Conservation (phyloP, 441 rosid species). For the Gossypium gossypioides region DNA sequence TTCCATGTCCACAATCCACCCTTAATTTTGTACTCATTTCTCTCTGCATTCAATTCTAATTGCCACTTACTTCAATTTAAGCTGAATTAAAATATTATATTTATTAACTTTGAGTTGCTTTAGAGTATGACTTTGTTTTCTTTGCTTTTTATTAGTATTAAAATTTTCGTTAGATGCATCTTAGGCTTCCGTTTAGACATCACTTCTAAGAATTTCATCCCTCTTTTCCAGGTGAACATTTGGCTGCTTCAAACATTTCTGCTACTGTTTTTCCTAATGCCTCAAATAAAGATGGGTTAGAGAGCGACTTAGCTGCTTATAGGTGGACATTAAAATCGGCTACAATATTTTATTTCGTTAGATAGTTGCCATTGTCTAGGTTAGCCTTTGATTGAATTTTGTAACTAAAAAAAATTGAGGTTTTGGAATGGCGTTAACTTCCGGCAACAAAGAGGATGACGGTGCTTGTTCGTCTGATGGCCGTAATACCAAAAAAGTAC, state of each 20-base stretch:
- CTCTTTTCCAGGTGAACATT: slow-evolving; percentile 49
- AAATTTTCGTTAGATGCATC: slow-evolving; percentile 27
- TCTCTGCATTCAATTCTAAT: background rate
- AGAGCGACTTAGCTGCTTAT: background rate
- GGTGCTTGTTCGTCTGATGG: too few relatives aligned
- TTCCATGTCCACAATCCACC: background rate
- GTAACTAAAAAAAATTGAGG: too few relatives aligned
- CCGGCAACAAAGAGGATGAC: too few relatives aligned
- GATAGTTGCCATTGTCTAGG: background rate
- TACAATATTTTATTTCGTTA: background rate
- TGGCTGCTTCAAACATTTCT: background rate
- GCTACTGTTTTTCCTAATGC: background rate
- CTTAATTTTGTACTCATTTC: too few relatives aligned
- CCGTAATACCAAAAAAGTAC: too few relatives aligned
- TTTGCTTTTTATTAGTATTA: too few relatives aligned
- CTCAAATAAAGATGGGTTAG: background rate
- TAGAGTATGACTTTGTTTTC: too few relatives aligned
- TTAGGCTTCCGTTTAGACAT: slow-evolving; percentile 37
- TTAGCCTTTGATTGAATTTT: background rate
- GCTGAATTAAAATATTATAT: background rate
- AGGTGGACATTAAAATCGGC: background rate
- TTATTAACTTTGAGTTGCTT: background rate
- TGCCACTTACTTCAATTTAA: background rate
- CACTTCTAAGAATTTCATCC: slow-evolving; percentile 41
- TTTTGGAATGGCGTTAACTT: too few relatives aligned